A percentile compares a stretch with the other conserved stretches of the same genome.
Conservation (phyloP, 768 basidiomycete species). For the Psilocybe sp. region DNA sequence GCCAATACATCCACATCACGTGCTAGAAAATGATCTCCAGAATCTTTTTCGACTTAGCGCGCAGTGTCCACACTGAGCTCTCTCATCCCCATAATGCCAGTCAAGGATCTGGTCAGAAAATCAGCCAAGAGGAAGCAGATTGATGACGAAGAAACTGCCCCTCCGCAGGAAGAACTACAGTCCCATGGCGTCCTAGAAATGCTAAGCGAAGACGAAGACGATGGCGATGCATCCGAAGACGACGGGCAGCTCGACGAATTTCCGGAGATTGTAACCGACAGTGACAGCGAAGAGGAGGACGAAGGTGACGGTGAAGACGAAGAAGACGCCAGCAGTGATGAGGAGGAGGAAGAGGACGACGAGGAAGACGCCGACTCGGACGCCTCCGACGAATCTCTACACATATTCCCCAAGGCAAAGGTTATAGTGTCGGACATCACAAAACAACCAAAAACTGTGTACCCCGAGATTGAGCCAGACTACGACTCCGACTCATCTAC, state of each 20-base stretch:
- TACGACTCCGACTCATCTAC: conserved; percentile 92
- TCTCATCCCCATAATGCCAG: conserved; percentile 1
- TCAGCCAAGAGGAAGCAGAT: conserved; percentile 34
- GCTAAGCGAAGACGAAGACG: conserved; percentile 69
- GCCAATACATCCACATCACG: conserved; percentile 8
- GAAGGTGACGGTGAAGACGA: conserved; percentile 38
- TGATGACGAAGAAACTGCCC: too few relatives aligned
- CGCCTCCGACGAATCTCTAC: conserved; percentile 43
- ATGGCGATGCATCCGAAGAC: conserved; percentile 44
- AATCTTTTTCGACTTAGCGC: conserved; percentile 16
- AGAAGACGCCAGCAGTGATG: conserved; percentile 28
- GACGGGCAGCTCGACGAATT: conserved; percentile 69
- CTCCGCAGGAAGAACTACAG: conserved; percentile 27
- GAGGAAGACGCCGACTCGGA: conserved; percentile 37
- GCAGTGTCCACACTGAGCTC: background rate
- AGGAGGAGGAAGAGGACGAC: conserved; percentile 41
- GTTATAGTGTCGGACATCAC: conserved; percentile 77
- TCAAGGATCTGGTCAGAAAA: conserved; percentile 19
- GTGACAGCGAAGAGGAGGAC: conserved; percentile 29
- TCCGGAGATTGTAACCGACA: conserved; percentile 58
- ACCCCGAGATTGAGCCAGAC: conserved; percentile 85
- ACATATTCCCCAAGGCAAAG: conserved; percentile 63
- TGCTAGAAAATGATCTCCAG: conserved; percentile 19
- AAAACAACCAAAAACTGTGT: conserved; percentile 78
- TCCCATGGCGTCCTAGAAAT: conserved; percentile 59